phyloP scores from a whole-genome alignment of 2,329 filamentous ascomycete species.

The Lachnellula suecica region DNA sequence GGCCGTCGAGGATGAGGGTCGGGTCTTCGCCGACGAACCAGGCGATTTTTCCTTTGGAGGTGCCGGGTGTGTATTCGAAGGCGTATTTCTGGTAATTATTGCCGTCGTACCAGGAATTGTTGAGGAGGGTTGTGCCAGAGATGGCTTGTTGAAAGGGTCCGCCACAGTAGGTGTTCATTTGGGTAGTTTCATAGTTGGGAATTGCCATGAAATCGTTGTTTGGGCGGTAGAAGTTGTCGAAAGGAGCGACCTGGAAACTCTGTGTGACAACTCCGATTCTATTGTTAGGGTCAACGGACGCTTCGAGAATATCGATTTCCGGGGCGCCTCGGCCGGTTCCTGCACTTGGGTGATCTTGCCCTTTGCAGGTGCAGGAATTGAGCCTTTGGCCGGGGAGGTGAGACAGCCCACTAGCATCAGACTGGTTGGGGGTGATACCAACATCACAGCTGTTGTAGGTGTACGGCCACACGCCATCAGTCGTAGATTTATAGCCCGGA shows the following conservation, averaged over 20 bases:
- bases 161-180: slow-evolving; percentile 51
- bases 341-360: slow-evolving; percentile 63
- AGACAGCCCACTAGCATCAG: slow-evolving; percentile 62
- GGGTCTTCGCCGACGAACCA: slow-evolving; percentile 53
- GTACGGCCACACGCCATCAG: slow-evolving; percentile 55
- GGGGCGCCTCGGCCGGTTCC: slow-evolving; percentile 65
- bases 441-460: slow-evolving; percentile 54
- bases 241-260: slow-evolving; percentile 37
- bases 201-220: slow-evolving; percentile 52
- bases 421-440: slow-evolving; percentile 71
- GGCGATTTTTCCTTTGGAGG: slow-evolving; percentile 40
- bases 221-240: slow-evolving; percentile 47
- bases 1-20: slow-evolving; percentile 50
- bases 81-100: slow-evolving; percentile 53
- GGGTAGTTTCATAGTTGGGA: slow-evolving; percentile 46
- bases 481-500: slow-evolving; percentile 50
- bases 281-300: slow-evolving; percentile 40
- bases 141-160: slow-evolving; percentile 56
- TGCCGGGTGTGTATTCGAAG: slow-evolving; percentile 53
- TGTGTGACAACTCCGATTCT: slow-evolving; percentile 37
- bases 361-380: slow-evolving; percentile 62
- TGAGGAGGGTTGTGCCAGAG: slow-evolving; percentile 52
- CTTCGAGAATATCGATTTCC: slow-evolving; percentile 72
- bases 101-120: slow-evolving; percentile 55
- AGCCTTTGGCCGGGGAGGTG: slow-evolving; percentile 67